Evolutionary conservation across 495 filamentous ascomycete species (phyloP), one percentile per base, ranked within the genome.

Genomic region (Chaetomium fimeti): DNA sequence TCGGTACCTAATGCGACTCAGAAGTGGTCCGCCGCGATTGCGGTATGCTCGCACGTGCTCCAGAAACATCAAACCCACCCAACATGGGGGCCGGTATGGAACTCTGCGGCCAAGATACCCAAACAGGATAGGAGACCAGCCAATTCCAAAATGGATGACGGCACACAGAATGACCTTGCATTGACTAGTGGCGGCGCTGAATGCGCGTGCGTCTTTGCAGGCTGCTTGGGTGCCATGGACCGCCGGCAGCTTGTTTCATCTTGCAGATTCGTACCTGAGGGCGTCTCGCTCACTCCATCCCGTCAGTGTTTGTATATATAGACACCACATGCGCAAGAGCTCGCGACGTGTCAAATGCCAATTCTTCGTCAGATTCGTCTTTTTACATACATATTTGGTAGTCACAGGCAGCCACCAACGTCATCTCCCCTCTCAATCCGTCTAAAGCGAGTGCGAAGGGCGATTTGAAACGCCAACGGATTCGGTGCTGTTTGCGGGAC

Each of bases 111-210:
- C 53, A 36, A 55, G 53, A 42, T 40, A 36, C 32, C 32, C 32
- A 57, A 57, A 57, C 54, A 24, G 54, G 32, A 57, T 32, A 40
- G 53, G 32, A 42, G 8, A 18, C 32, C 36, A 43, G 15, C 55
- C 18, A 43, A 6, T 15, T 28, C 5, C 25, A 52, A 43, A 8
- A 42, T 43, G 20, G 24, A 62, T 56, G 51, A 62, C 60, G 51
- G 51, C 51, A 55, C 49, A 54, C 60, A 56, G 12, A 62, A 62
- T 52, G 20, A 18, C 60, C 60, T 32, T 38, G 60, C 60, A 62
- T 62, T 15, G 18, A 43, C 9, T 47, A 55, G 36, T 22, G 51
- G 15, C 22, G 24, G 15, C 22, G 24, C 22, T 38, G 38, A 49
- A 24, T 18, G 4, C 11, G 0, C 18, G 38, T 7, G 5, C 20